Evolutionary conservation across 73 alveolate species (phyloP).

Genomic region (Blepharisma stoltei): DNA sequence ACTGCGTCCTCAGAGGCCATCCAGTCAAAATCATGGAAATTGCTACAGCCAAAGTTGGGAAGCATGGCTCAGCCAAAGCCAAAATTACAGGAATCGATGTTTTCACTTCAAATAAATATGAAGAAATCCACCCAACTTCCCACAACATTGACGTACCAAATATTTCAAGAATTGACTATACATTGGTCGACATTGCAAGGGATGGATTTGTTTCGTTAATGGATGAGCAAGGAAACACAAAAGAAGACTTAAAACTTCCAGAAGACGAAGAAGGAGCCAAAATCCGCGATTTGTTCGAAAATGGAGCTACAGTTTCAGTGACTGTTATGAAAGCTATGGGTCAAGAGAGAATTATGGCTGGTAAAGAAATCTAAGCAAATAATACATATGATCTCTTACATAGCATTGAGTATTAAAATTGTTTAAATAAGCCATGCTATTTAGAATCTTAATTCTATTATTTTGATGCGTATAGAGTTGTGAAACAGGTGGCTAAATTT

Average conservation of each 20-base stretch:
- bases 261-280: conserved; percentile 67
- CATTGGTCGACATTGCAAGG: conserved; percentile 69
- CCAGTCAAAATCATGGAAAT: conserved; percentile 82
- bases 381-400: background rate
- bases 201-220: conserved; percentile 76
- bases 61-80: conserved; percentile 95
- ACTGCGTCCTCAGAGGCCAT: conserved; percentile 77
- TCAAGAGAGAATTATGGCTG: conserved; percentile 70
- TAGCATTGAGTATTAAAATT: too few relatives aligned
- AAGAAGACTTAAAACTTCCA: conserved; percentile 90
- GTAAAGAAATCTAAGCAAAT: conserved; percentile 57
- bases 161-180: conserved; percentile 77
- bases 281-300: conserved; percentile 61
- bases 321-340: conserved; percentile 84
- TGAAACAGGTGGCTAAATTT: too few relatives aligned
- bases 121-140: conserved; percentile 87
- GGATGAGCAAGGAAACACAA: conserved; percentile 81
- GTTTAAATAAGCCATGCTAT: too few relatives aligned
- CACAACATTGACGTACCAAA: conserved; percentile 88
- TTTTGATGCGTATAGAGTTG: too few relatives aligned
- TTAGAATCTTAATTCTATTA: too few relatives aligned
- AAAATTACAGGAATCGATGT: conserved; percentile 87
- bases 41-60: conserved; percentile 86
- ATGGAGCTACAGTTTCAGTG: conserved; percentile 71
- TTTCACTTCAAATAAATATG: conserved; percentile 81